phyloP scores from a whole-genome alignment of 2,329 filamentous ascomycete species.

The Fusarium sp. region DNA sequence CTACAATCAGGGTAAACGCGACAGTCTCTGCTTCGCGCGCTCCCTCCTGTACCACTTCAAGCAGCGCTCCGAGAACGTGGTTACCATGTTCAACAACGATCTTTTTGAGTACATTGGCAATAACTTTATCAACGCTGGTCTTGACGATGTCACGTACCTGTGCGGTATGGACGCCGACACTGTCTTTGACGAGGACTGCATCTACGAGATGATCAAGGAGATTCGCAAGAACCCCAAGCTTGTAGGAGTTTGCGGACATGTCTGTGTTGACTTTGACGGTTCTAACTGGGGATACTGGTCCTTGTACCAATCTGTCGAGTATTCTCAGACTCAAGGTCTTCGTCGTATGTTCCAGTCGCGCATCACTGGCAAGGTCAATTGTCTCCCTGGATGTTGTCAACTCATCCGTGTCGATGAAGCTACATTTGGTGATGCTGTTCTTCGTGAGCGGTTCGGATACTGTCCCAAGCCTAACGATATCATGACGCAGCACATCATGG shows the following conservation, averaged over 20 bases:
- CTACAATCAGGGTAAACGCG: slow-evolving; percentile 62
- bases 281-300: slow-evolving; percentile 58
- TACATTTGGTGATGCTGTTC: slow-evolving; percentile 59
- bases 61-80: slow-evolving; percentile 53
- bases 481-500: slow-evolving; percentile 61
- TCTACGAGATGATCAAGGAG: slow-evolving; percentile 57
- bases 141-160: slow-evolving; percentile 56
- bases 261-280: slow-evolving; percentile 59
- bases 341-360: slow-evolving; percentile 62
- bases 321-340: slow-evolving; percentile 60
- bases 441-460: slow-evolving; percentile 60
- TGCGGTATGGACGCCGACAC: slow-evolving; percentile 62
- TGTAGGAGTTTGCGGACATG: slow-evolving; percentile 61
- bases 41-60: slow-evolving; percentile 63
- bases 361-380: slow-evolving; percentile 62
- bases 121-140: slow-evolving; percentile 52
- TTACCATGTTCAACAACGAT: slow-evolving; percentile 60
- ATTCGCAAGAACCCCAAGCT: slow-evolving; percentile 57
- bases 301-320: slow-evolving; percentile 61
- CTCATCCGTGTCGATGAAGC: slow-evolving; percentile 61
- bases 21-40: slow-evolving; percentile 61
- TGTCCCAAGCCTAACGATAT: slow-evolving; percentile 61
- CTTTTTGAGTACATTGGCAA: slow-evolving; percentile 56
- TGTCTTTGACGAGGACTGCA: slow-evolving; percentile 57
- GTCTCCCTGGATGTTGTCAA: slow-evolving; percentile 62